Percentiles rank a stretch among this genome's conserved stretches.
Evolutionary conservation across 176 grass and related monocot genomes (phyloP).

Genomic region (Eleusine coracana): DNA sequence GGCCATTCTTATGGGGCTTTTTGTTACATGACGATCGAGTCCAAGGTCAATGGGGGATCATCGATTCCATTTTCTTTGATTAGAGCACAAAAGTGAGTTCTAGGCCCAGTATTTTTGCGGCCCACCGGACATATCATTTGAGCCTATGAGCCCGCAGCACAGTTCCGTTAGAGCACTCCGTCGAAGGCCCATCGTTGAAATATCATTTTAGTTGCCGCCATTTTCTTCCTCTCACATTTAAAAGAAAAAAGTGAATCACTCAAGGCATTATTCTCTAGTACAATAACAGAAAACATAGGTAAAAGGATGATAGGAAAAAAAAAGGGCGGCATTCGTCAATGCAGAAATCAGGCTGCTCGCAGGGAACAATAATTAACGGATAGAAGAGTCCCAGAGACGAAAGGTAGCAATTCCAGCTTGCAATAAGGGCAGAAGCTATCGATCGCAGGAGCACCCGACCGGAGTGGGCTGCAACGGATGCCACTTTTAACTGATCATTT

Average conservation of each 20-base stretch:
- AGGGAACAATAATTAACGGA: constrained; percentile 38
- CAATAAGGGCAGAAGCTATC: constrained; percentile 5
- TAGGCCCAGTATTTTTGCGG: no score
- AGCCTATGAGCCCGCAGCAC: no score
- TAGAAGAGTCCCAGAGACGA: constrained; percentile 56
- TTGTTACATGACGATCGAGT: no score
- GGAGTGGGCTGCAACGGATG: constrained; percentile 46
- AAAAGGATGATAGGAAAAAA: background rate
- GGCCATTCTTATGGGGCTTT: no score
- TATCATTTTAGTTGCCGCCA: no score
- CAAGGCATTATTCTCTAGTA: background rate
- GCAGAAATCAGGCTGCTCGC: constrained; percentile 9
- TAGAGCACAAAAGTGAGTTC: no score
- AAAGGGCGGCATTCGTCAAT: constrained; percentile 16
- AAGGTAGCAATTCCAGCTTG: constrained; percentile 11
- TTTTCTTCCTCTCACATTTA: background rate
- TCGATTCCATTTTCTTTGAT: no score
- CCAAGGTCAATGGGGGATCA: no score
- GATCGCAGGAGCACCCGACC: background rate
- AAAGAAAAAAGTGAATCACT: background rate
- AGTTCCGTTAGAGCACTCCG: no score
- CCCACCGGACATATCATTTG: no score
- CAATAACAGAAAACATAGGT: background rate
- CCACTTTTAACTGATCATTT: background rate
- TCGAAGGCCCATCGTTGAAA: no score